phyloP scores from a whole-genome alignment of 495 filamentous ascomycete species.

The Penicillium coffeae region DNA sequence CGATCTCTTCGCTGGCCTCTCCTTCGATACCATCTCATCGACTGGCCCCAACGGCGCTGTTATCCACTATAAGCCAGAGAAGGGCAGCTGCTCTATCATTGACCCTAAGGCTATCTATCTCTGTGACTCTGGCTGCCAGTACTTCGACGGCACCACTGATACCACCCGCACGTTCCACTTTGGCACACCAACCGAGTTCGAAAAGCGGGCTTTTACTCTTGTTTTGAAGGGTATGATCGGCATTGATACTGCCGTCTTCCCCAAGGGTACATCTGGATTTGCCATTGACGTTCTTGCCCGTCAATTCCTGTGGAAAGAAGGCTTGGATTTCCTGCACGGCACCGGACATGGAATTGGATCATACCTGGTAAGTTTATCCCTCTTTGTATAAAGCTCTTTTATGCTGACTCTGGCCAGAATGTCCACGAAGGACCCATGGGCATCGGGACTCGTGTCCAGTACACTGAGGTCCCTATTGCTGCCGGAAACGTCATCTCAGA shows the following conservation, averaged over 20 bases:
- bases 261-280: constrained; percentile 91
- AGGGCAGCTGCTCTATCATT: constrained; percentile 74
- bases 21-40: constrained; percentile 94
- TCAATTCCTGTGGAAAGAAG: constrained; percentile 88
- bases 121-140: constrained; percentile 96
- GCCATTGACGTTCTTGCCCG: constrained; percentile 85
- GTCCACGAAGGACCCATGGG: constrained; percentile 98
- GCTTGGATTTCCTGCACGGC: constrained; percentile 92
- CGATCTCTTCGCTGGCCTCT: constrained; percentile 82
- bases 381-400: neutral
- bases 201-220: constrained; percentile 89
- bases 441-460: constrained; percentile 86
- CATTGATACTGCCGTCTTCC: constrained; percentile 82
- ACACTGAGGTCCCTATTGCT: constrained; percentile 83
- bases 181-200: constrained; percentile 75
- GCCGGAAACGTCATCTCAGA: constrained; percentile 93
- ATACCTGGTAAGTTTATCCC: constrained; percentile 52
- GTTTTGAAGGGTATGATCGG: constrained; percentile 96
- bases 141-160: constrained; percentile 93
- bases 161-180: constrained; percentile 94
- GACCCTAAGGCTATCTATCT: constrained; percentile 88
- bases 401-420: constrained; percentile 51
- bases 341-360: constrained; percentile 97
- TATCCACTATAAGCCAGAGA: constrained; percentile 95
- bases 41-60: constrained; percentile 93